Conservation (phyloP, 805 yeast genomes). For the Candida morakotiae region DNA sequence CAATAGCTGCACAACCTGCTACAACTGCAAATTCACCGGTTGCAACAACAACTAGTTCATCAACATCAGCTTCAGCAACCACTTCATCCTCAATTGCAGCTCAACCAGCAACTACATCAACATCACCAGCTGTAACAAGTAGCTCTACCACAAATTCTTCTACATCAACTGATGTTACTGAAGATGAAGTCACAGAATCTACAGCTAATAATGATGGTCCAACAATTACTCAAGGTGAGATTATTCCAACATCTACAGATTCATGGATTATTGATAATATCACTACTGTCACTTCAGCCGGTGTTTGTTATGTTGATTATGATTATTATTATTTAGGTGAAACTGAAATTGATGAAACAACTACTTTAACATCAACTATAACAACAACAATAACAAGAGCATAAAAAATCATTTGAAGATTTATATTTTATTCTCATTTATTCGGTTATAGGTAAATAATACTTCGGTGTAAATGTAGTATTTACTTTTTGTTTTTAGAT, state of each 20-base stretch:
- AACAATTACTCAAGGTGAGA: slow-evolving; percentile 23
- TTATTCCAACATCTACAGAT: slow-evolving; percentile 21
- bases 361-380: slow-evolving; percentile 36
- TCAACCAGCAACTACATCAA: slow-evolving; percentile 7
- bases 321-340: slow-evolving; percentile 31
- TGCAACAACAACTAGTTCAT: slow-evolving; percentile 6
- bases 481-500: no score
- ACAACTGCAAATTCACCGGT: slow-evolving; percentile 11
- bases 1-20: slow-evolving; percentile 8
- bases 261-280: slow-evolving; percentile 33
- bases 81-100: slow-evolving; percentile 6
- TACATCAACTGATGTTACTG: slow-evolving; percentile 9
- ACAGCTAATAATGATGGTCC: slow-evolving; percentile 17
- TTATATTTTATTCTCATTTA: no score
- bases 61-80: slow-evolving; percentile 8
- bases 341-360: slow-evolving; percentile 28
- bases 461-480: no score
- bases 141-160: slow-evolving; percentile 9
- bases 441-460: no score
- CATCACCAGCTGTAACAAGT: slow-evolving; percentile 2
- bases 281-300: slow-evolving; percentile 25
- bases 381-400: slow-evolving; percentile 28
- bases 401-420: not conserved
- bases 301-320: slow-evolving; percentile 33
- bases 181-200: slow-evolving; percentile 8